These are phyloP conservation scores for Pezicula neosporulosa DNA, from an alignment of 2,329 filamentous ascomycete genomes.

Conservation along the genomic window DNA sequence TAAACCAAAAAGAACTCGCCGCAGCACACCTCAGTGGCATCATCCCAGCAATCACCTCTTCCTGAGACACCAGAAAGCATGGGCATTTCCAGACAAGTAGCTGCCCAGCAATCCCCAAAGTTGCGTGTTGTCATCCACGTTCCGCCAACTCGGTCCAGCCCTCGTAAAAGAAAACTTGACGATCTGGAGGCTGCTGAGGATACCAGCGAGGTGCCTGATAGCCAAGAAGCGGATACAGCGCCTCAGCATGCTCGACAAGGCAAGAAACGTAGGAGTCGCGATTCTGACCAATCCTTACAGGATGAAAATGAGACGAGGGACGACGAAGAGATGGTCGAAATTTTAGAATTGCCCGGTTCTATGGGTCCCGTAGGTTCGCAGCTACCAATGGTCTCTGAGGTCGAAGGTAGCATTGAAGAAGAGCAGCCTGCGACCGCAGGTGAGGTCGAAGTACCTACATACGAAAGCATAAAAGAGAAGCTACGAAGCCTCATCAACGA, in stretches of 20 bases:
- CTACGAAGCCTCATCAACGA: constrained; percentile 55
- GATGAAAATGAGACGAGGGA: neutral
- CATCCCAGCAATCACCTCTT: neutral
- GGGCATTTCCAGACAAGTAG: neutral
- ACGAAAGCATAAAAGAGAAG: constrained; percentile 48
- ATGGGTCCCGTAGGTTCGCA: neutral
- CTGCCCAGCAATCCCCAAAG: neutral
- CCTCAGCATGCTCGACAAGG: neutral
- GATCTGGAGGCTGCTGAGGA: constrained; percentile 6
- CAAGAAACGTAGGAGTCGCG: neutral
- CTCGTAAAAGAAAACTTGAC: constrained; percentile 11
- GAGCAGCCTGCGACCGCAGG: neutral
- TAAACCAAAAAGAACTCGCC: neutral
- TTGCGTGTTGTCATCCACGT: neutral
- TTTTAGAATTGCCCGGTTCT: neutral
- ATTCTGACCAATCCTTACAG: neutral
- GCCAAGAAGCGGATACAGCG: constrained; percentile 11
- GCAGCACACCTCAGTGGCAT: neutral
- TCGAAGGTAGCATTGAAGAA: neutral
- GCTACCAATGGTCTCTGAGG: neutral
- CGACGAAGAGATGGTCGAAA: neutral
- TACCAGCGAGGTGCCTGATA: constrained; percentile 16
- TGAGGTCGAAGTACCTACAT: constrained; percentile 17
- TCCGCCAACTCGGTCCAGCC: neutral
- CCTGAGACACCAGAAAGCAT: neutral